These are phyloP conservation scores for Colletotrichum karsti DNA, from an alignment of 2,329 filamentous ascomycete species.

Conservation along the genomic window DNA sequence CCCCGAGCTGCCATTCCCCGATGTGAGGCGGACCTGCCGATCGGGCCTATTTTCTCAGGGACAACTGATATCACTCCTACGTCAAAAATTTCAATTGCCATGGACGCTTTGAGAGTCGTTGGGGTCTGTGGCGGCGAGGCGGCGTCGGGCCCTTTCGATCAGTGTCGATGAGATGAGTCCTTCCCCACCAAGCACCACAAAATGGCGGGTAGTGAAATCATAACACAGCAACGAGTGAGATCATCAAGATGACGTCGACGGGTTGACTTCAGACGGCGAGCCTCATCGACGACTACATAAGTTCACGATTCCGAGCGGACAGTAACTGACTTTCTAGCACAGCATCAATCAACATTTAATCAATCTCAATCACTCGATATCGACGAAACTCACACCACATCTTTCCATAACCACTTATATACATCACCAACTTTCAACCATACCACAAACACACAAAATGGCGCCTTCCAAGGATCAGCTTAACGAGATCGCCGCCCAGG, in stretches of 20 bases:
- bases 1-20: constrained; percentile 1
- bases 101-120: neutral
- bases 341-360: neutral
- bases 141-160: constrained; percentile 15
- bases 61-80: constrained; percentile 24
- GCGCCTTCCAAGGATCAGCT: constrained; percentile 43
- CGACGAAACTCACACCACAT: neutral
- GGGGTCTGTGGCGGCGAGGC: neutral
- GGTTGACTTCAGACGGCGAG: constrained; percentile 13
- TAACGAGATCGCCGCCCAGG: constrained; percentile 52
- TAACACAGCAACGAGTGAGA: constrained; percentile 7
- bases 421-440: neutral
- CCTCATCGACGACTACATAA: constrained; percentile 18
- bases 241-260: constrained; percentile 28
- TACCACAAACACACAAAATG: constrained; percentile 32
- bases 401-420: neutral
- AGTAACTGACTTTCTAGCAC: neutral
- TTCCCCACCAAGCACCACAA: constrained; percentile 25
- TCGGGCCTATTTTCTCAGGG: neutral
- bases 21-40: neutral
- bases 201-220: constrained; percentile 29
- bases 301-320: neutral
- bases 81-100: constrained; percentile 11
- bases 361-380: neutral
- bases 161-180: constrained; percentile 21